phyloP scores from a whole-genome alignment of 768 basidiomycete species.

The Agrocybe pediades region DNA sequence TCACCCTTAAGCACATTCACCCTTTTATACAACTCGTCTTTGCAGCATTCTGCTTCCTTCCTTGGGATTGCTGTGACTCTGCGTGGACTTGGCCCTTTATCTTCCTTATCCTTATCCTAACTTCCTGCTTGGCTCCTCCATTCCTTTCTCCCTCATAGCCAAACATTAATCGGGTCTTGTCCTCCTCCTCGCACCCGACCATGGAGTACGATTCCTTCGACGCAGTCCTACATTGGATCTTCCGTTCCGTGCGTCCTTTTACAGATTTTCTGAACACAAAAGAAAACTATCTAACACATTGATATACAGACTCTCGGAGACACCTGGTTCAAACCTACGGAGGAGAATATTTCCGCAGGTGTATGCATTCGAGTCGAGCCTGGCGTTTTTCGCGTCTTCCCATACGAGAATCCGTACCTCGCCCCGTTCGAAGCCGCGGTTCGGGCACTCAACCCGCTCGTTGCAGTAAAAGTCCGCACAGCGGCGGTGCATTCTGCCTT shows the following conservation, averaged over 20 bases:
- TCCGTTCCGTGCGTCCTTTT: constrained; percentile 66
- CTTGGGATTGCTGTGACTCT: too few species aligned
- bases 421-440: constrained; percentile 84
- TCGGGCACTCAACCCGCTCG: constrained; percentile 74
- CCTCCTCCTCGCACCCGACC: too few species aligned
- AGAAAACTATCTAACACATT: background rate
- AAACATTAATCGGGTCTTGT: constrained; percentile 26
- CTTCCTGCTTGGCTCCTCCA: constrained; percentile 34
- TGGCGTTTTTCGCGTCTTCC: constrained; percentile 78
- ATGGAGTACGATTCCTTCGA: constrained; percentile 85
- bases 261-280: constrained; percentile 7
- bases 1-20: too few species aligned
- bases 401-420: constrained; percentile 81
- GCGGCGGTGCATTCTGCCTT: constrained; percentile 83
- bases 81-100: too few species aligned
- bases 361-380: constrained; percentile 74
- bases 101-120: constrained; percentile 35
- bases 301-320: constrained; percentile 69
- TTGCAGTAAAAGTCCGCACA: constrained; percentile 79
- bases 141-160: constrained; percentile 23
- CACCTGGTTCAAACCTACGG: constrained; percentile 85
- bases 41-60: constrained; percentile 23
- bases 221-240: constrained; percentile 78
- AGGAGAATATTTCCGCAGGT: constrained; percentile 79
- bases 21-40: constrained; percentile 40